phyloP scores from a whole-genome alignment of 495 filamentous ascomycete genomes.

The Xylaria sp. region DNA sequence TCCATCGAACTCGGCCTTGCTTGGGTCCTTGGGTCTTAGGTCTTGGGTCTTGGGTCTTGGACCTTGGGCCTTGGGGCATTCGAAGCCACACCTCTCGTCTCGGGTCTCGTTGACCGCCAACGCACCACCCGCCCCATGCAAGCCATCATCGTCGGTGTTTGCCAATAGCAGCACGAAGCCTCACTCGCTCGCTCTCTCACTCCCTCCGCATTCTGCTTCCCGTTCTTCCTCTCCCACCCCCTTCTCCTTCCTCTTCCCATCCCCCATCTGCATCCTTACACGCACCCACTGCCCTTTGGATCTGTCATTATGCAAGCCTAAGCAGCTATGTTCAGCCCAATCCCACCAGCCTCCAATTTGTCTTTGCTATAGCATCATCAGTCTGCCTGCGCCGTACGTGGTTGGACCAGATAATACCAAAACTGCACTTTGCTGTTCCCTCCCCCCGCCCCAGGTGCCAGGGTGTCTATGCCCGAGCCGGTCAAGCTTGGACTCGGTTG shows the following conservation, averaged over 20 bases:
- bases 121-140: conserved; percentile 28
- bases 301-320: conserved; percentile 23
- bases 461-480: conserved; percentile 19
- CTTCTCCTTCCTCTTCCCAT: background rate
- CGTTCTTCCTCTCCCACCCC: background rate
- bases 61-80: too few species aligned
- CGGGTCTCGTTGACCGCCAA: conserved; percentile 24
- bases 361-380: conserved; percentile 16
- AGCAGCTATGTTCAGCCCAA: conserved; percentile 25
- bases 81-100: conserved; percentile 17
- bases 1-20: background rate
- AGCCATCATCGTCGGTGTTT: conserved; percentile 23
- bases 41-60: too few species aligned
- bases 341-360: conserved; percentile 18
- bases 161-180: conserved; percentile 27
- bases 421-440: conserved; percentile 14
- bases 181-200: conserved; percentile 27
- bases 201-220: conserved; percentile 19
- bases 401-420: conserved; percentile 13
- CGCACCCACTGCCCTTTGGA: conserved; percentile 4
- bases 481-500: conserved; percentile 13
- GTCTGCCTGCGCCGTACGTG: conserved; percentile 1
- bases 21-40: too few species aligned
- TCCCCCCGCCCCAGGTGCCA: background rate
- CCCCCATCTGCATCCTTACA: background rate